Base-by-base conservation (phyloP, 345 rosid genomes). In the Hypericum perforatum region DNA sequence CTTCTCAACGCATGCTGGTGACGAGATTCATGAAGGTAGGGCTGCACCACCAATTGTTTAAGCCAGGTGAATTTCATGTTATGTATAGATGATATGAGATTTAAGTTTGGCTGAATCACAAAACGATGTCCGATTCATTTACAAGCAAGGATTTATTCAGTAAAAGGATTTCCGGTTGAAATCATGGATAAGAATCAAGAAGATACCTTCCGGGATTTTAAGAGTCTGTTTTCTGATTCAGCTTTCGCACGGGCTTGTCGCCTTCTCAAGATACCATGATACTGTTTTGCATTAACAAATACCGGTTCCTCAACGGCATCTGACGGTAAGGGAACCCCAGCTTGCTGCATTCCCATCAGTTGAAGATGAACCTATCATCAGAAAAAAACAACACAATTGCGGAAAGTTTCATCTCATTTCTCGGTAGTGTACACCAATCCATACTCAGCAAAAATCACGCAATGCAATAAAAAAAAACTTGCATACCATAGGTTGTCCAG, bases 271-370 rank as follows among this genome's bases (percentile, higher is more conserved):
- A 92, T 92, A 41, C 98, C 98, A 53, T 88, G 94, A 73, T 92
- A 92, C 59, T 92, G 98, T 68, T 88, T 88, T 57, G 98, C 98
- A 60, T 88, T 92, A 39, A 92, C 98, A 78, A 87, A 92, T 41
- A 92, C 95, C 52, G 98, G 98, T 55, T 92, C 98, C 65, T 92
- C 98, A 62, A 92, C 76, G 51, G 96, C 81, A 76, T 83, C 90
- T 32, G 96, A 70, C 56, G 88, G 95, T 70, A 92, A 67, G 53
- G 98, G 98, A 68, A 92, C 89, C 41, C 95, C 98, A 66, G 85
- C 94, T 63, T 92, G 98, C 72, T 92, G 98, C 64, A 88, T 83
- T 69, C 90, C 96, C 95, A 92, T 88, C 45, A 92, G 73, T 79
- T 92, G 96, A 70, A 92, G 70, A 50, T 87, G 96, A 61, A 85